These are phyloP conservation scores for Halophytophthora batemanensis DNA, from an alignment of 352 stramenopile genomes.

Conservation along the genomic window DNA sequence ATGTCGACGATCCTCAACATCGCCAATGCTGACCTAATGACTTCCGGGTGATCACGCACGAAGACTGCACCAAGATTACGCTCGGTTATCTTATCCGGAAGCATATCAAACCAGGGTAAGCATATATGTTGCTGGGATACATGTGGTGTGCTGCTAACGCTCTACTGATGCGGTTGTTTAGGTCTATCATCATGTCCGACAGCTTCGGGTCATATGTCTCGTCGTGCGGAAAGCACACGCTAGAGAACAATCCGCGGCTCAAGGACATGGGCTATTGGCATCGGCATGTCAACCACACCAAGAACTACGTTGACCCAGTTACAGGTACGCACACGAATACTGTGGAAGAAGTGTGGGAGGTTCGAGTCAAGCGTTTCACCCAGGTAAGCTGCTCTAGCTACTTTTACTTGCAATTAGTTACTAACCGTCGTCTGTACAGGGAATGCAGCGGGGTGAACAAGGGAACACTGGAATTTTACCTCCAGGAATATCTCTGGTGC, in stretches of 20 bases:
- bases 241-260: constrained; percentile 14
- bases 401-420: not conserved
- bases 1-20: no score
- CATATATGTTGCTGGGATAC: not conserved
- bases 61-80: constrained; percentile 22
- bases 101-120: constrained; percentile 11
- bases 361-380: constrained; percentile 13
- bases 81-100: constrained; percentile 9
- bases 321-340: constrained; percentile 17
- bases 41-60: constrained; percentile 20
- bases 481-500: constrained; percentile 11
- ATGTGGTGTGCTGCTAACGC: not conserved
- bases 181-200: constrained; percentile 19
- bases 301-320: constrained; percentile 18
- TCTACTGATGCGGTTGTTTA: not conserved
- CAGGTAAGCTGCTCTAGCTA: not conserved
- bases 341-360: constrained; percentile 19
- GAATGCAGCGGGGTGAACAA: constrained; percentile 15
- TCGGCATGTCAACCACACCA: constrained; percentile 17
- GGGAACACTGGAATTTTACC: constrained; percentile 9
- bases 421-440: not conserved
- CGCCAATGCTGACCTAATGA: no score
- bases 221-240: constrained; percentile 13
- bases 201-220: constrained; percentile 21
- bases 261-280: constrained; percentile 15